Evolutionary conservation across 2,329 filamentous ascomycete species (phyloP), one percentile per base, ranked within the genome.

Genomic region (Teratosphaeria zuluensis): DNA sequence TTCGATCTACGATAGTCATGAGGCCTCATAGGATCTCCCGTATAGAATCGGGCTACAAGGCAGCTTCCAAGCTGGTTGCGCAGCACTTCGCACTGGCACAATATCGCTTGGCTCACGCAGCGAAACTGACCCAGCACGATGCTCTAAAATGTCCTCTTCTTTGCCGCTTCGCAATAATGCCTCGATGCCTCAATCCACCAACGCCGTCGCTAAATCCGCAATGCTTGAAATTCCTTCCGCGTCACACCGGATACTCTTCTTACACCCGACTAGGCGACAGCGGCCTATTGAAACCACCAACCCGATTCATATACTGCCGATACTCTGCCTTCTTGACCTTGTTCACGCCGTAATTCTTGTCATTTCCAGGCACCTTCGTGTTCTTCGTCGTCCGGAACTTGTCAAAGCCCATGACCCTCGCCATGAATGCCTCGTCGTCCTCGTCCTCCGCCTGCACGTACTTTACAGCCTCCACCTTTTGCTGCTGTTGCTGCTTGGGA

Each of bases 291-390:
- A 94, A 94, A 5, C 89, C 89, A 58, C 89, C 89, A 56, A 85
- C 79, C 58, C 89, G 82, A 70, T 94, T 94, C 84, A 99, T 99
- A 75, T 99, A 99, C 81, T 99, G 94, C 66, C 94, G 82, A 70
- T 96, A 97, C 78, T 95, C 84, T 14, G 87, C 89, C 83, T 90
- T 92, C 84, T 96, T 96, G 76, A 94, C 90, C 80, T 94, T 96
- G 65, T 87, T 80, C 56, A 96, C 85, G 0, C 80, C 90, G 58
- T 89, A 92, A 51, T 87, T 84, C 70, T 91, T 74, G 55, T 80
- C 85, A 71, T 99, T 99, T 1, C 94, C 94, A 0, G 83, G 81
- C 1, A 99, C 86, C 71, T 96, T 95, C 57, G 88, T 90, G 61
- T 89, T 85, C 75, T 97, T 95, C 21, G 94, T 97, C 28, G 84